Evolutionary conservation across 495 filamentous ascomycete genomes (phyloP), one percentile per base, ranked within the genome.

Genomic region (Chaetomium fimeti): DNA sequence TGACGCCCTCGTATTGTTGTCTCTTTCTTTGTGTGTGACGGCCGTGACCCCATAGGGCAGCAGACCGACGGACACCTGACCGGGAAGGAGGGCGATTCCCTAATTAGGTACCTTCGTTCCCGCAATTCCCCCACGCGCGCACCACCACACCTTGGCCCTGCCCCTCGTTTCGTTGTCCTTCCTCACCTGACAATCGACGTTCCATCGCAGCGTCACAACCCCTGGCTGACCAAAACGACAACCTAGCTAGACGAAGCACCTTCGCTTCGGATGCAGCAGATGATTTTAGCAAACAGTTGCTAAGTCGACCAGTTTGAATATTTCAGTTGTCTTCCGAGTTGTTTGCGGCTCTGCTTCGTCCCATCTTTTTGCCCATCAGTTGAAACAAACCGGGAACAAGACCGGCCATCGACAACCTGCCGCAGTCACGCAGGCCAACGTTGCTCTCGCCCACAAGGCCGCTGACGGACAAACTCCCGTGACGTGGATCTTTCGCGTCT

Each of bases 131-230:
- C 45, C 53, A 11, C 51, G n/a, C 43, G 5, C 51, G 27, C 49
- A 16, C 24, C 49, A 16, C 24, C 62, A 24, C 58, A 36, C 43
- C 60, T 22, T 54, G 43, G 22, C 52, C 32, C 45, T 12, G 28
- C 64, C 60, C 53, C 59, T 66, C 60, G 59, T 62, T 63, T 67
- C 47, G 24, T 16, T 57, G 20, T 9, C 32, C n/a, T 59, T 24
- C 32, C 43, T 63, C 59, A 43, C 45, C 59, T 51, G 49, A 36
- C 51, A 27, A 2, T 13, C 47, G 42, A 60, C 52, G 62, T 65
- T 66, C 58, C 64, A 66, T 51, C 58, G 40, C 48, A 32, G 29
- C 29, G 43, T 64, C 62, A 42, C 40, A 43, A 54, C 47, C 63
- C 56, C 48, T 60, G 48, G 28, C 27, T 36, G 13, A 24, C 25